Base-by-base conservation (phyloP, 352 stramenopile species). In the Phytophthora tubulina region DNA sequence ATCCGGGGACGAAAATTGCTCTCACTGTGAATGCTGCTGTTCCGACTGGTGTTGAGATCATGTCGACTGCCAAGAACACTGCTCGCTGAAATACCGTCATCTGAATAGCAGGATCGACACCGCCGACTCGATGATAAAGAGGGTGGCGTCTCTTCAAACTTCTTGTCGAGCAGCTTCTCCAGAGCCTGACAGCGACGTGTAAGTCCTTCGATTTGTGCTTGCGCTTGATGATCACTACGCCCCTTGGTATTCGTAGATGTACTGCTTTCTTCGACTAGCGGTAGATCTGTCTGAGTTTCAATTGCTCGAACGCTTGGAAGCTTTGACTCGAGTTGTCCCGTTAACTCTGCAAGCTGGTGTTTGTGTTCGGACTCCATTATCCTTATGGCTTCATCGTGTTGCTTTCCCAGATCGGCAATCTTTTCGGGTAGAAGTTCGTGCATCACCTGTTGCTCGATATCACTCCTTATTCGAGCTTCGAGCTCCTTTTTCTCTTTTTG, bases 121-220 rank as follows among this genome's bases (percentile, higher is more conserved):
- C 63, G 55, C 30, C 54, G 57, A 56, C 63, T 77, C 3, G 64
- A 67, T 39, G 70, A 67, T 21, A 70, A 60, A 2, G 52, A 71
- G 2, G 31, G 45, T 15, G 72, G 67, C 27, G 53, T 80, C 36
- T 85, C 75, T 60, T 89, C 82, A 41, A 90, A 89, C 32, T 90
- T 90, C 59, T 85, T 88, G 35, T 74, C 73, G 1, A 92, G 69
- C 8, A 92, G 55, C 31, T 74, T 86, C 42, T 88, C 80, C 15
- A 90, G 42, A 44, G 82, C 82, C 10, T 72, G 78, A 63, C 84
- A 90, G 11, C 81, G 77, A 35, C 78, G 78, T 46, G 67, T 81
- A 45, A 91, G 78, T 41, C 75, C 76, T 54, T 78, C 66, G 27
- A 91, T 72, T 7, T 77, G 72, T 31, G 61, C 21, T 2, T 81